Evolutionary conservation across 2,329 filamentous ascomycete genomes (phyloP), one percentile per base, ranked within the genome.

Genomic region (Arthroderma sp.): DNA sequence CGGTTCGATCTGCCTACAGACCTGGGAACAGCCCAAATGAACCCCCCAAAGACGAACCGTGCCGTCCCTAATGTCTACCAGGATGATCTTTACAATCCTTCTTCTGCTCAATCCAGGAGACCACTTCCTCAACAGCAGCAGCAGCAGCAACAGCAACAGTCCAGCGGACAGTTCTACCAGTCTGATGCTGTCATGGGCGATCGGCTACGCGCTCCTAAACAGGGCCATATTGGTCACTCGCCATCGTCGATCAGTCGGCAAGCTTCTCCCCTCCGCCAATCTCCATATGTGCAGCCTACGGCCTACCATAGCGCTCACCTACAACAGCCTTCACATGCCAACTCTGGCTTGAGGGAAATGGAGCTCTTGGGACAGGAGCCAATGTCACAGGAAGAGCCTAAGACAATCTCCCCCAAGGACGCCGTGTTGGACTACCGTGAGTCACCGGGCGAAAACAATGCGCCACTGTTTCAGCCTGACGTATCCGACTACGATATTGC

Each of bases 361-460:
- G 44, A 39, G 8, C 22, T 48, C 31, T 27, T 70, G 64, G 57
- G 61, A 53, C 43, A 67, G 37, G 53, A 64, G 42, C 15, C 15
- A 22, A 22, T 22, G 15, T 22, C 15, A 22, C 53, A 61, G 49
- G 53, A 59, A 33, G 59, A 81, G n/a, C 73, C 78, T 1, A 85
- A 85, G 63, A 94, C 89, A 0, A 94, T 98, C 39, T 96, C 89
- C 1, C 91, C 89, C 27, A 93, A 94, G 65, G 89, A 96, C 56
- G 85, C 88, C 1, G 66, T 94, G 48, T 67, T 95, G 41, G 88
- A 95, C 48, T 94, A 88, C 59, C 77, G 81, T 49, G 85, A 91
- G 34, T 64, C 71, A 0, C 83, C 88, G 2, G 27, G 43, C 3
- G 79, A 81, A 11, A 81, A 82, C 40, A 78, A 78, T 47, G 78